Evolutionary conservation across 1,284 basidiomycete genomes (phyloP).

Genomic region (Rhodotorula sp.): DNA sequence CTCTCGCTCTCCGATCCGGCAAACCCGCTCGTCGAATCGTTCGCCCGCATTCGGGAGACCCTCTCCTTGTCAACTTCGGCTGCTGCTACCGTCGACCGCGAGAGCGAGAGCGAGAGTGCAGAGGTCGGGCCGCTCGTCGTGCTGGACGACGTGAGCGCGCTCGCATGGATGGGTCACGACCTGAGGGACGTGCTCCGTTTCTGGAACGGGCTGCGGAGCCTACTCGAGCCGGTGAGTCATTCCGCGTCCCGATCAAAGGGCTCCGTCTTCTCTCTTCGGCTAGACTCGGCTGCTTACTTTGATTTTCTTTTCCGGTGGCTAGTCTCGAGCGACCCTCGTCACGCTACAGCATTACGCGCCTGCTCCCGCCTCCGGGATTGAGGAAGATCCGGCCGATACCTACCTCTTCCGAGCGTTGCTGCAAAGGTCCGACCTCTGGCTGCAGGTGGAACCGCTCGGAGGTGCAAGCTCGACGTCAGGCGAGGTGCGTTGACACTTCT

Average conservation of each 20-base stretch:
- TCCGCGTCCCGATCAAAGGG: neutral
- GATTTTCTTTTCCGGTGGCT: neutral
- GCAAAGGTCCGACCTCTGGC: neutral
- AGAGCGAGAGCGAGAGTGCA: neutral
- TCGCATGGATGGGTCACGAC: conserved; percentile 28
- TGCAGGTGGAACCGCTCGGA: neutral
- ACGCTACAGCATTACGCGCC: conserved; percentile 36
- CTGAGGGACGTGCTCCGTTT: conserved; percentile 11
- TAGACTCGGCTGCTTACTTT: neutral
- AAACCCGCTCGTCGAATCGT: neutral
- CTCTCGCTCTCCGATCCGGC: conserved; percentile 1
- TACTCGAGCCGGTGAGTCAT: conserved; percentile 14
- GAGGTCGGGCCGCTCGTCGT: conserved; percentile 28
- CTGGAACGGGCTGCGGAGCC: conserved; percentile 13
- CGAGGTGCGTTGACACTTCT: neutral
- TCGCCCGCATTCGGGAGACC: neutral
- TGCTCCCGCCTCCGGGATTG: conserved; percentile 8
- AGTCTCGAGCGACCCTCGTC: conserved; percentile 21
- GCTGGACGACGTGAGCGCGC: conserved; percentile 36
- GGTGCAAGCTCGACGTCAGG: neutral
- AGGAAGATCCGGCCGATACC: neutral
- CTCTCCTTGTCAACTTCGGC: neutral
- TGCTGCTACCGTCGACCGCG: too few species aligned
- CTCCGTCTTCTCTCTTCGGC: neutral
- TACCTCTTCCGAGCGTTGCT: neutral